Evolutionary conservation across 495 filamentous ascomycete genomes (phyloP).

Genomic region (Penicillium flavigenum): DNA sequence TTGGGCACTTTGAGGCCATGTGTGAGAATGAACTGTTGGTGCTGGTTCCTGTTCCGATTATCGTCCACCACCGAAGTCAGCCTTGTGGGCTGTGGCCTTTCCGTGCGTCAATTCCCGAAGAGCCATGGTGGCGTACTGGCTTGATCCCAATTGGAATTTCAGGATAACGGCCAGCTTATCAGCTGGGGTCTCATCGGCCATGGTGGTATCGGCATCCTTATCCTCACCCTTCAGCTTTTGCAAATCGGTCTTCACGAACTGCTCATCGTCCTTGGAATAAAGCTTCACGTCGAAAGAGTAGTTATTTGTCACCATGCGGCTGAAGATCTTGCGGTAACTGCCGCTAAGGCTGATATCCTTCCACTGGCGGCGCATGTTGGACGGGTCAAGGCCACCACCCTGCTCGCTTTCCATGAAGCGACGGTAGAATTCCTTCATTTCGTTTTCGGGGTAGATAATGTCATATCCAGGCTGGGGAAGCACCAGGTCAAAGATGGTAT

Average conservation of each 20-base stretch:
- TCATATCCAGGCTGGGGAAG: slow-evolving; percentile 92
- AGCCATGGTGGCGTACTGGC: slow-evolving; percentile 94
- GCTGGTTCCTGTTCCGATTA: slow-evolving; percentile 19
- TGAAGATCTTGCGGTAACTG: slow-evolving; percentile 80
- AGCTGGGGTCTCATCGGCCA: slow-evolving; percentile 7
- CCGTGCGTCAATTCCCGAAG: slow-evolving; percentile 83
- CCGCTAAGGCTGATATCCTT: slow-evolving; percentile 88
- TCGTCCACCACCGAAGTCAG: slow-evolving; percentile 56
- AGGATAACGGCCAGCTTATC: slow-evolving; percentile 78
- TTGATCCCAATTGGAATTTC: slow-evolving; percentile 78
- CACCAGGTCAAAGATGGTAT: slow-evolving; percentile 86
- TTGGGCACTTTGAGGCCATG: background rate
- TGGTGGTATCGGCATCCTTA: slow-evolving; percentile 1
- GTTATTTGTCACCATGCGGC: slow-evolving; percentile 54
- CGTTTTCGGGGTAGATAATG: slow-evolving; percentile 79
- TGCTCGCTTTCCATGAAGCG: slow-evolving; percentile 76
- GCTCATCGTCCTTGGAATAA: slow-evolving; percentile 71
- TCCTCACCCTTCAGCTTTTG: slow-evolving; percentile 47
- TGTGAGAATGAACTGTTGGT: background rate
- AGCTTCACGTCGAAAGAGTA: slow-evolving; percentile 65
- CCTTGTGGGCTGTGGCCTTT: slow-evolving; percentile 60
- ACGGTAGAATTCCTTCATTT: slow-evolving; percentile 75
- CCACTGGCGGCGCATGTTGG: slow-evolving; percentile 81
- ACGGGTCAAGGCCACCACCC: slow-evolving; percentile 76
- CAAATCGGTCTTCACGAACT: slow-evolving; percentile 83